These are phyloP conservation scores for Gillenia trifoliata DNA, from an alignment of 306 rosid species.

Conservation along the genomic window DNA sequence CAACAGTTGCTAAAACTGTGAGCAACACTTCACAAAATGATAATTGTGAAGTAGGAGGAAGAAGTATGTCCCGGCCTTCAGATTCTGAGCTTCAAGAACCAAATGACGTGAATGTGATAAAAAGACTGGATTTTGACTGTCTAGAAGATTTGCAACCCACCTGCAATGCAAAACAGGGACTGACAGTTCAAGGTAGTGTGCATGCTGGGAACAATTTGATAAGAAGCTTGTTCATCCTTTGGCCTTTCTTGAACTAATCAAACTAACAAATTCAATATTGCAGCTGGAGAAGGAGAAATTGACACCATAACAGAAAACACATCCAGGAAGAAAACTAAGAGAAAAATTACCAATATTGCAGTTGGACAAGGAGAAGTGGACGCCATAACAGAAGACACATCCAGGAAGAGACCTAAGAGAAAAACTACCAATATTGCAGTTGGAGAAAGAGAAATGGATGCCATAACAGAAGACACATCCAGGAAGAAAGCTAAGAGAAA, in stretches of 20 bases:
- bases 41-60: background rate
- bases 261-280: background rate
- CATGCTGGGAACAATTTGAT: background rate
- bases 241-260: background rate
- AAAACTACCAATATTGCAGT: too few relatives aligned
- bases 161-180: background rate
- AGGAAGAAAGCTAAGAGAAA: too few relatives aligned
- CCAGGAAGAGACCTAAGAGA: too few relatives aligned
- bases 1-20: background rate
- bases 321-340: too few relatives aligned
- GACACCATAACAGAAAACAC: too few relatives aligned
- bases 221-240: background rate
- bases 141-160: constrained; percentile 1
- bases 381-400: too few relatives aligned
- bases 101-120: background rate
- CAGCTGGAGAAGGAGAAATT: too few relatives aligned
- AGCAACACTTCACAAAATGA: background rate
- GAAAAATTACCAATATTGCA: too few relatives aligned
- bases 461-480: too few relatives aligned
- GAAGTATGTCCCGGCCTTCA: background rate
- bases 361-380: too few relatives aligned
- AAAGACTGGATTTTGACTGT: constrained; percentile 4
- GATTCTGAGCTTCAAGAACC: constrained; percentile 7
- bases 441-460: too few relatives aligned
- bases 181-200: constrained; percentile 3